Conservation (phyloP, 441 rosid genomes). For the Codiaeum variegatum region DNA sequence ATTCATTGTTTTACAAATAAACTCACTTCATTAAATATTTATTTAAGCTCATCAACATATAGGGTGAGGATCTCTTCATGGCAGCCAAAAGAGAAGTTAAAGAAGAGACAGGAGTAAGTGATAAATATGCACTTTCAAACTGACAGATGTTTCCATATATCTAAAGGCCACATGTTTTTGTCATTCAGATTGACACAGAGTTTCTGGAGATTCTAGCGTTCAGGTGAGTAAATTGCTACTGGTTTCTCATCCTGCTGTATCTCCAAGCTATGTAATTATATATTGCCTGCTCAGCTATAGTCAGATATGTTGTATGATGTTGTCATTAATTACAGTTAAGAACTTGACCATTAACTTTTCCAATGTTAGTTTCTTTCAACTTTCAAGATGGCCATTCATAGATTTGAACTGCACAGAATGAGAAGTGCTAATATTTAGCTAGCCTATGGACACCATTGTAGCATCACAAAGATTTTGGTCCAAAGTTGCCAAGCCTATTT, state of each 20-base stretch:
- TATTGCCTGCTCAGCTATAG: not conserved
- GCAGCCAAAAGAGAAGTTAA: slow-evolving; percentile 80
- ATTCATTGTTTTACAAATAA: slow-evolving; percentile 9
- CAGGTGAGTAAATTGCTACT: slow-evolving; percentile 37
- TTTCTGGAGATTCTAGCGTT: slow-evolving; percentile 72
- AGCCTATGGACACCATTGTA: not conserved
- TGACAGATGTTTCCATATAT: slow-evolving; percentile 1
- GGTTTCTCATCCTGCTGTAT: not conserved
- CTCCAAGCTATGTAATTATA: not conserved
- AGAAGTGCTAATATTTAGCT: not conserved
- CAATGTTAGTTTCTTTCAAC: not conserved
- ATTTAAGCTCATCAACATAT: slow-evolving; percentile 15
- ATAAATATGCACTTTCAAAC: slow-evolving; percentile 1
- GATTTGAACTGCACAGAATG: too few species aligned
- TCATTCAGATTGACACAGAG: slow-evolving; percentile 63
- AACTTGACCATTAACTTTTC: not conserved
- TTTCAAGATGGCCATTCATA: not conserved
- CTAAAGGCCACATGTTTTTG: slow-evolving; percentile 11
- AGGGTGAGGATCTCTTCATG: slow-evolving; percentile 72
- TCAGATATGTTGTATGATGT: not conserved
- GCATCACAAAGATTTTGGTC: not conserved
- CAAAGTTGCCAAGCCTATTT: not conserved
- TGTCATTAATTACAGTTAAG: not conserved
- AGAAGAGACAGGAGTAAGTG: slow-evolving; percentile 87
- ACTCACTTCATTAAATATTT: not conserved